Conservation (phyloP, 2,329 filamentous ascomycete species). For the Colletotrichum sp. region DNA sequence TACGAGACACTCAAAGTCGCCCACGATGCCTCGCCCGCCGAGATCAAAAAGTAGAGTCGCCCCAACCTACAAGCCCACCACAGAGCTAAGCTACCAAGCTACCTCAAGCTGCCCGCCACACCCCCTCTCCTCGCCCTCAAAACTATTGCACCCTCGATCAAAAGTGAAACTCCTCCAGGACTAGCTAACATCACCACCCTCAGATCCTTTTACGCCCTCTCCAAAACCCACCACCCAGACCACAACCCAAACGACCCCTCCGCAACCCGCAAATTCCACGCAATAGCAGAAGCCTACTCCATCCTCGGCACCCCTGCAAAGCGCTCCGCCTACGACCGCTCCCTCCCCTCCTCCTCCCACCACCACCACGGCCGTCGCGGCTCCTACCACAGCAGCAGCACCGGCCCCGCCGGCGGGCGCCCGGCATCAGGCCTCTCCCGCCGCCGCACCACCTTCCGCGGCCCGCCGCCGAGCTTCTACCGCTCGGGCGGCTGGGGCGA, state of each 20-base stretch:
- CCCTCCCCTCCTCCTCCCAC: constrained; percentile 48
- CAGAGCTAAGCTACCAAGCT: no score
- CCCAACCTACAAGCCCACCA: no score
- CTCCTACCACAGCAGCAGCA: constrained; percentile 62
- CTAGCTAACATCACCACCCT: no score
- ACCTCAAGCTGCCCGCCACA: no score
- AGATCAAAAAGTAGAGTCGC: constrained; percentile 89
- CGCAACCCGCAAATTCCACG: constrained; percentile 78
- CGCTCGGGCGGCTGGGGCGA: constrained; percentile 78
- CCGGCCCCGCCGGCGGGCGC: constrained; percentile 72
- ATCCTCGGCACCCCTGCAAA: constrained; percentile 75
- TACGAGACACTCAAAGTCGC: constrained; percentile 84
- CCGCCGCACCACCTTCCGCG: constrained; percentile 76
- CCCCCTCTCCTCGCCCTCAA: no score
- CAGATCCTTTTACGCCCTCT: constrained; percentile 88
- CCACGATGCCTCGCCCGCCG: constrained; percentile 69
- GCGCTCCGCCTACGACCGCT: constrained; percentile 81
- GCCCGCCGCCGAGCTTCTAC: constrained; percentile 91
- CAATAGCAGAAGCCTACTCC: constrained; percentile 84
- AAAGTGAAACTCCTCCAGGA: no score
- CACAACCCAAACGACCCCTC: constrained; percentile 78
- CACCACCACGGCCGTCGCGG: constrained; percentile 34
- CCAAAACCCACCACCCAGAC: constrained; percentile 92
- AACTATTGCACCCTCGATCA: no score
- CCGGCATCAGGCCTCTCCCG: constrained; percentile 82